Evolutionary conservation across 1,139 yeast genomes (phyloP).

Genomic region (Hansenula lynferdii): DNA sequence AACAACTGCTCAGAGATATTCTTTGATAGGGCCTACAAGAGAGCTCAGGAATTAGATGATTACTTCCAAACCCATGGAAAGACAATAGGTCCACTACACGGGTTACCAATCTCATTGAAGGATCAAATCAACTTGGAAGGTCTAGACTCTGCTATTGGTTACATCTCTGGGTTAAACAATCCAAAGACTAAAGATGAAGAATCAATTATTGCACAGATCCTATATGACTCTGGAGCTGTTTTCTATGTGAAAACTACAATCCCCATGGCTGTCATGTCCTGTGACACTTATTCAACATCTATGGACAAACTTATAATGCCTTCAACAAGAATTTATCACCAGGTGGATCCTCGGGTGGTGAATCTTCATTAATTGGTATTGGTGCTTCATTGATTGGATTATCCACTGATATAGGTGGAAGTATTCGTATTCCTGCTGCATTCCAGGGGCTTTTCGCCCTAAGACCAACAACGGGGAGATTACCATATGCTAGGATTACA

Average conservation of each 20-base stretch:
- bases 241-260: constrained; percentile 52
- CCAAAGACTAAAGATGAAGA: constrained; percentile 35
- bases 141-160: constrained; percentile 41
- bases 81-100: constrained; percentile 55
- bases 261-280: constrained; percentile 50
- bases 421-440: constrained; percentile 52
- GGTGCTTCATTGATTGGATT: constrained; percentile 48
- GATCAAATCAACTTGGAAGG: constrained; percentile 47
- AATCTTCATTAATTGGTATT: constrained; percentile 44
- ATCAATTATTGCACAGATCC: constrained; percentile 36
- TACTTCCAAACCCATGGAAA: constrained; percentile 31
- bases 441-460: constrained; percentile 51
- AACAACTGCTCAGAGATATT: constrained; percentile 40
- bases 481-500: constrained; percentile 45
- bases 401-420: constrained; percentile 66
- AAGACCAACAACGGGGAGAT: constrained; percentile 44
- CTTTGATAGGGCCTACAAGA: constrained; percentile 33
- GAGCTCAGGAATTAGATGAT: constrained; percentile 44
- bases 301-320: constrained; percentile 43
- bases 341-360: constrained; percentile 61
- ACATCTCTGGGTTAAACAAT: constrained; percentile 30
- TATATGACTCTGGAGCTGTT: constrained; percentile 46
- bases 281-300: constrained; percentile 39
- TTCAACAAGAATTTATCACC: constrained; percentile 35
- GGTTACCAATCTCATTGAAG: constrained; percentile 61